Conservation (phyloP, 2,329 filamentous ascomycete genomes). For the Lachnellula subtilissima region DNA sequence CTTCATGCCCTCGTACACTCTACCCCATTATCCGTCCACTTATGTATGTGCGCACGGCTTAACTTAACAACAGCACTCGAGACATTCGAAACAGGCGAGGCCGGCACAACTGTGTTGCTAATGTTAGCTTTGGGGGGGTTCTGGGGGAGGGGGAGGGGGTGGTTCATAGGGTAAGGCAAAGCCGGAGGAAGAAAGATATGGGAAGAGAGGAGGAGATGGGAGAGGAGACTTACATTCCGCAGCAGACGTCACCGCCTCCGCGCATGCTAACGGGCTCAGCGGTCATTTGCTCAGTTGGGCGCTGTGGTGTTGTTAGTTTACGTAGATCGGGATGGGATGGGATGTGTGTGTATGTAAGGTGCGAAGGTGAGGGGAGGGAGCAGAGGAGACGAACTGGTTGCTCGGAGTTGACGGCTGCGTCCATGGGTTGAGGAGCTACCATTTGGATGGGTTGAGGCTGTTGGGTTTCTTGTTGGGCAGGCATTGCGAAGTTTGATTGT, state of each 20-base stretch:
- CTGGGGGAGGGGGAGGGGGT: background rate
- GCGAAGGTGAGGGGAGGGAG: constrained; percentile 13
- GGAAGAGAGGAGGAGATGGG: background rate
- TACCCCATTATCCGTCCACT: background rate
- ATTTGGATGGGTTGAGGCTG: constrained; percentile 28
- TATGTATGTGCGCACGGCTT: background rate
- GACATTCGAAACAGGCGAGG: constrained; percentile 29
- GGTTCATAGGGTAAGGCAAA: background rate
- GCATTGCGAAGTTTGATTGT: constrained; percentile 22
- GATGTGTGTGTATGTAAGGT: constrained; percentile 34
- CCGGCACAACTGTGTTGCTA: constrained; percentile 22
- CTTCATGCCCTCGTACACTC: background rate
- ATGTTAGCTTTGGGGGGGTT: background rate
- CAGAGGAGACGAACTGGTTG: constrained; percentile 22
- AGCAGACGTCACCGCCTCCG: constrained; percentile 26
- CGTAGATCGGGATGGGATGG: no score
- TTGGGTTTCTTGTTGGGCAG: constrained; percentile 28
- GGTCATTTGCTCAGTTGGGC: constrained; percentile 25
- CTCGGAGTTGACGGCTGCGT: constrained; percentile 15
- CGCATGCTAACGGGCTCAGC: constrained; percentile 27
- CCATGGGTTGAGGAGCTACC: constrained; percentile 10
- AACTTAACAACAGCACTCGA: constrained; percentile 28
- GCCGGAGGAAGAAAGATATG: background rate
- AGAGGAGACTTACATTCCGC: constrained; percentile 24
- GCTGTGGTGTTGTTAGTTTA: constrained; percentile 5